Evolutionary conservation across 257 asterid genomes (phyloP).

Genomic region (Avicennia marina): DNA sequence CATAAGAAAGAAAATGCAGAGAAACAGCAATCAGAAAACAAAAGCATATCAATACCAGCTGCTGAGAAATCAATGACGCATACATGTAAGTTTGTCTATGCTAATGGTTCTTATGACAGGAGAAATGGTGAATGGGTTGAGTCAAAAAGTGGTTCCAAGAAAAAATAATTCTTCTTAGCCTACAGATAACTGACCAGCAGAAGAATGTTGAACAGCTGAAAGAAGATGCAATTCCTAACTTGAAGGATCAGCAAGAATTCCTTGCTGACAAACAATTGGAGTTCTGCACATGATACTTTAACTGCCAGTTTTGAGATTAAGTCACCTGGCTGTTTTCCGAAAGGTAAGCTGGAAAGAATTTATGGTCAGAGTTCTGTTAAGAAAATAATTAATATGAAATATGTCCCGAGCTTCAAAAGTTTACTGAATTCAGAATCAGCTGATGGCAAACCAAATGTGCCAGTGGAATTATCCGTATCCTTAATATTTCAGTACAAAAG

Average conservation of each 20-base stretch:
- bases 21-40: conserved; percentile 30
- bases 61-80: conserved; percentile 30
- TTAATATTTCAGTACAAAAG: conserved; percentile 20
- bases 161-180: conserved; percentile 23
- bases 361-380: conserved; percentile 34
- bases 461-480: conserved; percentile 52
- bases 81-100: conserved; percentile 23
- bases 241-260: conserved; percentile 35
- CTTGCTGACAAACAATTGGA: conserved; percentile 30
- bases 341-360: conserved; percentile 23
- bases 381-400: conserved; percentile 22
- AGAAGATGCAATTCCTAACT: conserved; percentile 25
- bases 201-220: conserved; percentile 29
- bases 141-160: conserved; percentile 31
- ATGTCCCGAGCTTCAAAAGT: conserved; percentile 39
- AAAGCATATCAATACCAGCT: conserved; percentile 28
- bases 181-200: conserved; percentile 33
- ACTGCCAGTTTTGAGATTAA: conserved; percentile 34
- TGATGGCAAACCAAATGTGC: too few species aligned
- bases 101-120: conserved; percentile 26
- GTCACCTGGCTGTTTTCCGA: conserved; percentile 33
- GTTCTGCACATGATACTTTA: conserved; percentile 23
- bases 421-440: conserved; percentile 32
- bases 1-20: conserved; percentile 27
- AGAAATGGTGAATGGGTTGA: conserved; percentile 27